phyloP scores from a whole-genome alignment of 2,329 filamentous ascomycete species.

The Fusarium sterilihyphosum region DNA sequence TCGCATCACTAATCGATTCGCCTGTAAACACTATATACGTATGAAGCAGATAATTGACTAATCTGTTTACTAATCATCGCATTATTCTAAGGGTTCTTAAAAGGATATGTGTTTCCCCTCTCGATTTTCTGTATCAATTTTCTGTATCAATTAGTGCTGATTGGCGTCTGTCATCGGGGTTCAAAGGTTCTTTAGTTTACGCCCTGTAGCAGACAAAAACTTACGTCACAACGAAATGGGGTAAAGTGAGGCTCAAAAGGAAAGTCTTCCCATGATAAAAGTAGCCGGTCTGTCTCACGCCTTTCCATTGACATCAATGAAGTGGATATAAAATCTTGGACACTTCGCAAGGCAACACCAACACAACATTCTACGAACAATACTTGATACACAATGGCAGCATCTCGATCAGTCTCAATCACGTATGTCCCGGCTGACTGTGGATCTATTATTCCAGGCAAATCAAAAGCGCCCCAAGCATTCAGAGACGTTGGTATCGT shows the following conservation, averaged over 20 bases:
- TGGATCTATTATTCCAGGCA: constrained; percentile 37
- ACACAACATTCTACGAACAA: background rate
- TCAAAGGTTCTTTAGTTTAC: background rate
- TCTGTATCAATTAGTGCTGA: background rate
- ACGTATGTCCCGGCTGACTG: constrained; percentile 37
- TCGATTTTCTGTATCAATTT: background rate
- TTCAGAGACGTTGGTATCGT: constrained; percentile 24
- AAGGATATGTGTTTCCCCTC: background rate
- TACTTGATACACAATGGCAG: constrained; percentile 3
- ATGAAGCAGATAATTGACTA: no score
- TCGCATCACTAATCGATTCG: background rate
- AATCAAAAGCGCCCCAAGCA: constrained; percentile 36
- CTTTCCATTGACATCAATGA: background rate
- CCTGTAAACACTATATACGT: background rate
- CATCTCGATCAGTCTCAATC: constrained; percentile 6
- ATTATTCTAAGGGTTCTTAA: background rate
- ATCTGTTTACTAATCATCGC: no score
- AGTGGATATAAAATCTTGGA: background rate
- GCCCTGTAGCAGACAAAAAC: background rate
- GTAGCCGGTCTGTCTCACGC: background rate
- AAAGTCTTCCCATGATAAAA: background rate
- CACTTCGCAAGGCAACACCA: background rate
- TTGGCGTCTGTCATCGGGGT: background rate
- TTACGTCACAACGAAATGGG: constrained; percentile 2
- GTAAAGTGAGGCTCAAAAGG: background rate